Evolutionary conservation across 345 rosid genomes (phyloP), one percentile per base, ranked within the genome.

Genomic region (Fremontodendron californicum): DNA sequence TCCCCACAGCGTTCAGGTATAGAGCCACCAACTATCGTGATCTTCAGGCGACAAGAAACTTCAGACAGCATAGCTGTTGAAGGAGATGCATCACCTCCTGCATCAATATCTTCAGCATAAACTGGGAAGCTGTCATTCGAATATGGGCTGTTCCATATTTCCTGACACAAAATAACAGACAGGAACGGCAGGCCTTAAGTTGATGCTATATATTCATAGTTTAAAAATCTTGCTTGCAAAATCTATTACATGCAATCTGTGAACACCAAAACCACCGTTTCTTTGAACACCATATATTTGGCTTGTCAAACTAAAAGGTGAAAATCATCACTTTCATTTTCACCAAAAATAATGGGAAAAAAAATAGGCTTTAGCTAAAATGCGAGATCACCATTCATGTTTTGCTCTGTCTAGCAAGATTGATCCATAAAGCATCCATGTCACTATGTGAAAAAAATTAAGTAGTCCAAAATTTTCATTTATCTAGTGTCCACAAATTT

Each of bases 71-170:
- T 93, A 25, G 91, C 91, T 2, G 89, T 88, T 1, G 97, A 93
- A 73, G 97, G 99, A 68, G 97, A 96, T 21, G 88, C 88, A 73
- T 85, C 88, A 8, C 82, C 86, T 33, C 90, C 92, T 0, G 84
- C 86, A 81, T 96, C 97, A 73, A 96, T 92, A 42, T 92, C 97
- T 73, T 93, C 97, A 63, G 97, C 99, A 82, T 87, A 91, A 65
- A 90, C 90, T 12, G 97, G 95, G 76, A 96, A 96, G 86, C 95
- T 88, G 74, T 92, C 99, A 77, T 91, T 92, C 1, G 99, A 91
- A 76, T 96, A 93, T 0, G 97, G 94, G 84, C 91, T 85, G 70
- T 96, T 96, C 98, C 98, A 96, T 76, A 96, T 91, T 82, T 96
- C 98, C 99, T 96, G 82, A 80, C 45, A 83, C 31, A 40, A 18